Conservation (phyloP, 2,329 filamentous ascomycete species). For the Penicillium hesseltinei region DNA sequence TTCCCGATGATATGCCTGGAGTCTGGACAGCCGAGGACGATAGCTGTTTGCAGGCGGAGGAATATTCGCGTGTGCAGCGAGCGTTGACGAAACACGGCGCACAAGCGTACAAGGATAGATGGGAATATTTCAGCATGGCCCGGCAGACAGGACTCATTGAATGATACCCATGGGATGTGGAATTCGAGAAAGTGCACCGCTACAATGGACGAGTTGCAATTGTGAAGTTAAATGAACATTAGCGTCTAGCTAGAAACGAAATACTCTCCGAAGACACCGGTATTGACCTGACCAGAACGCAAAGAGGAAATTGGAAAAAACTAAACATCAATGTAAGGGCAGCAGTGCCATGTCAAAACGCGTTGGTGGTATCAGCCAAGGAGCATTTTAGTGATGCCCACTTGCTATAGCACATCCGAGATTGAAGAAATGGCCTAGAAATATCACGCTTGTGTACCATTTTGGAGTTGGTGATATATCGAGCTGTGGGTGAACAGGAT, state of each 20-base stretch:
- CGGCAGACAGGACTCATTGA: constrained; percentile 21
- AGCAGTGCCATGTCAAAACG: neutral
- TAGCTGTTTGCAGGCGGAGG: constrained; percentile 31
- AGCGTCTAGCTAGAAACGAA: constrained; percentile 2
- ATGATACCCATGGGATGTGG: neutral
- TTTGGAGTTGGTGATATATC: neutral
- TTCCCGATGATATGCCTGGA: constrained; percentile 44
- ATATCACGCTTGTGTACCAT: neutral
- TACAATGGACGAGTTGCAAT: neutral
- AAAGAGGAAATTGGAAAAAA: neutral
- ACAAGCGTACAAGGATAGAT: constrained; percentile 34
- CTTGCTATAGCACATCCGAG: neutral
- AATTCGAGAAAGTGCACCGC: too few relatives aligned
- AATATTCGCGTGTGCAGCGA: constrained; percentile 35
- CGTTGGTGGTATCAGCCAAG: neutral
- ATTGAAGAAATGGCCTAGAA: neutral
- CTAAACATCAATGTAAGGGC: neutral
- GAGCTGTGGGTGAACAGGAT: neutral
- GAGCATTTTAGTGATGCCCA: neutral
- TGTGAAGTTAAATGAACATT: constrained; percentile 3
- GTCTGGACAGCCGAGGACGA: constrained; percentile 52
- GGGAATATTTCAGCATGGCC: constrained; percentile 37
- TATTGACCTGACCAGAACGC: constrained; percentile 6
- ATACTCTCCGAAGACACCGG: constrained; percentile 3
- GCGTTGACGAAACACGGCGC: constrained; percentile 47